Evolutionary conservation across 805 yeast genomes (phyloP), one percentile per base, ranked within the genome.

Genomic region (Ogataea methanolica): DNA sequence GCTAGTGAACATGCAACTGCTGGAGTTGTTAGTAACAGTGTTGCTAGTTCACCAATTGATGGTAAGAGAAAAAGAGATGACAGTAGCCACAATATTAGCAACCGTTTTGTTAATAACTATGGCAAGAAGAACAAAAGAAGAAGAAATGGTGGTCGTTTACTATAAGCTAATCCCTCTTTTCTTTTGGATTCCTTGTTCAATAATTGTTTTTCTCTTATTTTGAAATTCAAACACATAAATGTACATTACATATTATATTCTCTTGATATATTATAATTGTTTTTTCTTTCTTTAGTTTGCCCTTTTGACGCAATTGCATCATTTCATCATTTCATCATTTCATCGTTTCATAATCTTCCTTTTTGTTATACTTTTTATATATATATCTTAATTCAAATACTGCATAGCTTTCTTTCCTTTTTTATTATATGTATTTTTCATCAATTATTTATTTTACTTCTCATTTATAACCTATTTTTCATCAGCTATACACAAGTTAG

Each of bases 51-150:
- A 39, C n/a, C 15, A 14, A 38, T 19, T 14, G 44, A 40, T 40
- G 43, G 39, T 42, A 56, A 51, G 52, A 52, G 56, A 47, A 56
- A 51, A 40, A 36, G 45, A n/a, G 45, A 40, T 15, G 46, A 35
- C 15, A 41, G 17, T 22, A 38, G 11, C 11, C 26, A 23, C 6
- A n/a, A 15, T 39, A 23, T 31, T 34, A 39, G 31, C 26, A 19
- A 34, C 23, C 22, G 35, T 29, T 17, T 42, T 15, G 41, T 37
- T 35, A 31, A 39, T 37, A 21, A n/a, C 16, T 31, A 33, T n/a
- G 45, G 42, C 3, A 54, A 41, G 42, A 48, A 50, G 37, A 50
- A 43, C 35, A 54, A 54, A 39, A 52, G 53, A 45, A 41, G 36
- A 39, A 47, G 33, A 33, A 34, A 34, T 19, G 17, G 39, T 43